These are phyloP conservation scores for Bullera alba DNA, from an alignment of 768 basidiomycete genomes.

Conservation along the genomic window DNA sequence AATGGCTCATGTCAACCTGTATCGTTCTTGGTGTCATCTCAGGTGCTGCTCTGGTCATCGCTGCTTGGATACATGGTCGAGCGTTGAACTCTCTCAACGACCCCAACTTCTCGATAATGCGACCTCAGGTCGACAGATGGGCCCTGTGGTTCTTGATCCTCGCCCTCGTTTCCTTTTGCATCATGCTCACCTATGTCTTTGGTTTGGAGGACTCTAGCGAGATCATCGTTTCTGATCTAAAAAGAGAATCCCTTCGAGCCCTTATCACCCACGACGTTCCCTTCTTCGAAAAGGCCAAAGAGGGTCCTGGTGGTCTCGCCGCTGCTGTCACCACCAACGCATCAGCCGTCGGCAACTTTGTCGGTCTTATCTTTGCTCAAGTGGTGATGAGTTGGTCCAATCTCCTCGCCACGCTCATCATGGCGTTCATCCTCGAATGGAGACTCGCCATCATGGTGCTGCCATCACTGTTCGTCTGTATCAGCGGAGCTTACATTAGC, in stretches of 20 bases:
- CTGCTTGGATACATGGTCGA: slow-evolving; percentile 36
- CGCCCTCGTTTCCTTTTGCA: slow-evolving; percentile 20
- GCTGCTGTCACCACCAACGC: slow-evolving; percentile 28
- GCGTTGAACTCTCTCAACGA: slow-evolving; percentile 24
- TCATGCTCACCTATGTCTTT: slow-evolving; percentile 18
- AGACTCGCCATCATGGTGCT: slow-evolving; percentile 30
- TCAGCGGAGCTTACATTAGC: slow-evolving; percentile 18
- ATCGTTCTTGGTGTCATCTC: slow-evolving; percentile 17
- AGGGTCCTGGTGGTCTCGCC: slow-evolving; percentile 38
- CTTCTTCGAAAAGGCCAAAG: slow-evolving; percentile 36
- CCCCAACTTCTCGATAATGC: slow-evolving; percentile 11
- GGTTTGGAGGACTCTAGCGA: slow-evolving; percentile 29
- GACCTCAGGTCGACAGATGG: slow-evolving; percentile 21
- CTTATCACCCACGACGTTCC: slow-evolving; percentile 37
- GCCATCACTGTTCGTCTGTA: slow-evolving; percentile 18
- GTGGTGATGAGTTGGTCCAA: slow-evolving; percentile 24
- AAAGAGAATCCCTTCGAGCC: slow-evolving; percentile 16
- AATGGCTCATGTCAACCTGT: slow-evolving; percentile 12
- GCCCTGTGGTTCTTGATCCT: slow-evolving; percentile 41
- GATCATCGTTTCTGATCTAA: slow-evolving; percentile 26
- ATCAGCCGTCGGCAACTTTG: slow-evolving; percentile 25
- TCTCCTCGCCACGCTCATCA: slow-evolving; percentile 23
- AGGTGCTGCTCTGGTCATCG: slow-evolving; percentile 29
- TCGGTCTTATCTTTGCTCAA: slow-evolving; percentile 35
- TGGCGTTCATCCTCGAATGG: slow-evolving; percentile 36